These are phyloP conservation scores for Bombardia bombarda DNA, from an alignment of 495 filamentous ascomycete genomes.

Conservation along the genomic window DNA sequence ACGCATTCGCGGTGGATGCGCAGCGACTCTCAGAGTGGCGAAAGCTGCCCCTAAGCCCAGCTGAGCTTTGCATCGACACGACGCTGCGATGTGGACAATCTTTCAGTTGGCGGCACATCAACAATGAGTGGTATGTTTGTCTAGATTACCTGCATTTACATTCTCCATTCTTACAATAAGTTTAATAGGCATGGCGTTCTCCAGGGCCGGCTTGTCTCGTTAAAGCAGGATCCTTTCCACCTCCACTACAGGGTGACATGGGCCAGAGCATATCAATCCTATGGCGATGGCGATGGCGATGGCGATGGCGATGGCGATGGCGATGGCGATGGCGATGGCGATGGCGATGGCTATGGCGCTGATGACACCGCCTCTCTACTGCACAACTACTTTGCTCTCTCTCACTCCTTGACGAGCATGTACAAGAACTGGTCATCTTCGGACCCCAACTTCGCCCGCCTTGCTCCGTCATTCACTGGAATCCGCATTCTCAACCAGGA, in stretches of 20 bases:
- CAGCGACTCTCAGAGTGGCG: slow-evolving; percentile 57
- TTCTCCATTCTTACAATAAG: not conserved
- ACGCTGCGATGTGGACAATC: slow-evolving; percentile 88
- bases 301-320: slow-evolving; percentile 42
- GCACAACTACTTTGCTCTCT: slow-evolving; percentile 75
- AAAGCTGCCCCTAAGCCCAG: slow-evolving; percentile 69
- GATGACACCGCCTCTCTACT: slow-evolving; percentile 64
- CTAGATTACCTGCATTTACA: not conserved
- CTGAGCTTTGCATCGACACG: slow-evolving; percentile 84
- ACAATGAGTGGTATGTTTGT: slow-evolving; percentile 64
- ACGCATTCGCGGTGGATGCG: slow-evolving; percentile 15
- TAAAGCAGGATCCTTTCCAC: slow-evolving; percentile 70
- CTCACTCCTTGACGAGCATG: slow-evolving; percentile 59
- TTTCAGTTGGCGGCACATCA: slow-evolving; percentile 83
- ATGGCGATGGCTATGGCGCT: slow-evolving; percentile 15
- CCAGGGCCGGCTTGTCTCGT: slow-evolving; percentile 71
- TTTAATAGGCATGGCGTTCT: slow-evolving; percentile 65
- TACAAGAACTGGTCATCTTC: slow-evolving; percentile 82
- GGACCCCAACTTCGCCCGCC: slow-evolving; percentile 85
- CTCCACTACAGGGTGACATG: slow-evolving; percentile 75
- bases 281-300: slow-evolving; percentile 7
- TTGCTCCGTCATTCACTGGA: slow-evolving; percentile 78
- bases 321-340: slow-evolving; percentile 17
- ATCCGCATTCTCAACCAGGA: slow-evolving; percentile 94
- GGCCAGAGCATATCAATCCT: no score